phyloP scores from a whole-genome alignment of 768 basidiomycete genomes.

The Mycena vitilis region DNA sequence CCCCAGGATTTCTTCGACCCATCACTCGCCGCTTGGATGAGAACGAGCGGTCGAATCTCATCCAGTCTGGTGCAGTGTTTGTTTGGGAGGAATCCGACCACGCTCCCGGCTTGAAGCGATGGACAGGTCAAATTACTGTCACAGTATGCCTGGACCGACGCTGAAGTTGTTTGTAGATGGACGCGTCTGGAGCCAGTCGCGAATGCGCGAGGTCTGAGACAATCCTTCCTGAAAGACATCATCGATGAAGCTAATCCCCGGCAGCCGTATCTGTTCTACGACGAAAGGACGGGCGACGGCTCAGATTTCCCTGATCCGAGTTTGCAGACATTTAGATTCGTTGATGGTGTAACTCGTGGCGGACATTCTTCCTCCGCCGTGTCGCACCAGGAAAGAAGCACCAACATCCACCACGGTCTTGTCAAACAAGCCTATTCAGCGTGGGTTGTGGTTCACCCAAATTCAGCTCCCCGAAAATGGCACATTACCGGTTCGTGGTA shows the following conservation, averaged over 20 bases:
- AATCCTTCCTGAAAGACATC: conserved; percentile 10
- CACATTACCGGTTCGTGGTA: conserved; percentile 64
- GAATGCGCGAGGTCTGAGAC: conserved; percentile 66
- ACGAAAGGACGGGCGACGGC: conserved; percentile 65
- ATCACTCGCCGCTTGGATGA: conserved; percentile 72
- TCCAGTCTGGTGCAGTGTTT: conserved; percentile 72
- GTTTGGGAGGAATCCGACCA: conserved; percentile 80
- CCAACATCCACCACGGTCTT: conserved; percentile 65
- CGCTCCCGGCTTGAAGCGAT: conserved; percentile 72
- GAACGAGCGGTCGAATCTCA: conserved; percentile 63
- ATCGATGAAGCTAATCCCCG: conserved; percentile 6
- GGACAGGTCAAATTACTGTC: conserved; percentile 58
- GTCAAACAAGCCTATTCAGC: conserved; percentile 82
- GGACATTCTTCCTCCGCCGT: conserved; percentile 63
- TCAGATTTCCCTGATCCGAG: conserved; percentile 52
- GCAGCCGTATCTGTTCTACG: conserved; percentile 78
- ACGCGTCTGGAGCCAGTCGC: conserved; percentile 74
- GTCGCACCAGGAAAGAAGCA: conserved; percentile 68
- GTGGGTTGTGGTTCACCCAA: conserved; percentile 61
- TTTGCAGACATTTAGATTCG: conserved; percentile 63
- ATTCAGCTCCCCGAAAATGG: conserved; percentile 68
- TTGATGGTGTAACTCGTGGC: conserved; percentile 64
- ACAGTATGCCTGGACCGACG: not conserved
- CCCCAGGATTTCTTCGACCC: conserved; percentile 52
- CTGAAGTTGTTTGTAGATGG: conserved; percentile 55